Percentiles rank a stretch among this genome's conserved stretches.
These are phyloP conservation scores for Cotoneaster glaucophyllus DNA, from an alignment of 306 rosid species.

Conservation along the genomic window DNA sequence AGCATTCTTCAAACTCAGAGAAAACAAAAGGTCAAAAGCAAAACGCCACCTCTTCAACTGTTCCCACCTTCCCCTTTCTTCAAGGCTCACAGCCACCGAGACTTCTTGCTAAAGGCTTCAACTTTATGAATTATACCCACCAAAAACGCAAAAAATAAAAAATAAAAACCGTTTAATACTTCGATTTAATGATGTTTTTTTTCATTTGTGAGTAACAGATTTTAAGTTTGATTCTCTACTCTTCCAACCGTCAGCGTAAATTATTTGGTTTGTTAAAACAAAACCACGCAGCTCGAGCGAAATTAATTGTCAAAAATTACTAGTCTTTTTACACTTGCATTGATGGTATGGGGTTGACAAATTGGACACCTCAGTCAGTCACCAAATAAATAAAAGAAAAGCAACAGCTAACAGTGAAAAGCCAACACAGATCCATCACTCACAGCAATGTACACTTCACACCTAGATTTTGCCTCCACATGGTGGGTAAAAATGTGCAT, in stretches of 20 bases:
- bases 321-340: slow-evolving; percentile 14
- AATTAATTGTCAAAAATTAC: background rate
- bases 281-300: no score
- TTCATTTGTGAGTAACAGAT: fast-evolving
- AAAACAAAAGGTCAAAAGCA: background rate
- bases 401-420: slow-evolving; percentile 47
- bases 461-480: slow-evolving; percentile 45
- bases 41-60: background rate
- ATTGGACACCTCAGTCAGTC: slow-evolving; percentile 3
- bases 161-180: no score
- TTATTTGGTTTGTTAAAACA: no score
- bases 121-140: background rate
- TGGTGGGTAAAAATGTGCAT: slow-evolving; percentile 75
- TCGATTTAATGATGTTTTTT: no score
- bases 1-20: background rate
- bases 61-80: background rate
- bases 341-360: background rate
- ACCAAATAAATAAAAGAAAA: background rate
- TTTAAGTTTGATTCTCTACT: fast-evolving
- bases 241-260: no score
- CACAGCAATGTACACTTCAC: slow-evolving; percentile 56
- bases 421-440: slow-evolving; percentile 78
- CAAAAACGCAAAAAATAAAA: background rate
- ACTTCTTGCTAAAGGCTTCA: background rate
- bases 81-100: background rate